phyloP scores from a whole-genome alignment of 768 basidiomycete genomes.

The Suillus occidentalis region DNA sequence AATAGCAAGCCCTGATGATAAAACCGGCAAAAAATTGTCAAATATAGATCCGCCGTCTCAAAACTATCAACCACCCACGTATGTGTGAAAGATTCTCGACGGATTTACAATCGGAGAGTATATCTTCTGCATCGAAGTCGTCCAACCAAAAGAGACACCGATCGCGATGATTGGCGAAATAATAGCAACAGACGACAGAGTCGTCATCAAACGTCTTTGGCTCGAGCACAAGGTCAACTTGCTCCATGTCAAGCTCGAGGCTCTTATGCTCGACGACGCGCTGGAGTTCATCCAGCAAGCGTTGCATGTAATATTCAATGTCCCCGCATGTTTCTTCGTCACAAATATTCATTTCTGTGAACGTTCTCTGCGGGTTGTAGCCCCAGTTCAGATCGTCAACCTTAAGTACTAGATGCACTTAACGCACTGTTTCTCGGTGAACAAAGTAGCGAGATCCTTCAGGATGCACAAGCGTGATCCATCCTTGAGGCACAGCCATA shows the following conservation, averaged over 20 bases:
- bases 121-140: too few species aligned
- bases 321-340: slow-evolving; percentile 29
- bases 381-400: too few species aligned
- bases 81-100: too few species aligned
- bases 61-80: too few species aligned
- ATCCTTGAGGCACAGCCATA: too few species aligned
- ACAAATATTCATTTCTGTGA: slow-evolving; percentile 49
- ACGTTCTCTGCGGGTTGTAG: slow-evolving; percentile 34
- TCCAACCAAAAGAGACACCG: slow-evolving; percentile 42
- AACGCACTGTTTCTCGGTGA: too few species aligned
- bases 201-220: neutral
- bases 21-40: neutral
- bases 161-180: slow-evolving; percentile 42
- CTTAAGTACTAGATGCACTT: too few species aligned
- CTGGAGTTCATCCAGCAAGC: slow-evolving; percentile 8
- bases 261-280: neutral
- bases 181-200: slow-evolving; percentile 34
- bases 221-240: slow-evolving; percentile 4
- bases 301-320: slow-evolving; percentile 29
- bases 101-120: too few species aligned
- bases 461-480: too few species aligned
- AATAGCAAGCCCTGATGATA: slow-evolving; percentile 29
- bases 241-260: neutral
- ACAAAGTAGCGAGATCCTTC: too few species aligned
- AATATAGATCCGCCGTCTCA: neutral